Evolutionary conservation across 768 basidiomycete genomes (phyloP), one percentile per base, ranked within the genome.

Genomic region (Sporobolomyces roseus): DNA sequence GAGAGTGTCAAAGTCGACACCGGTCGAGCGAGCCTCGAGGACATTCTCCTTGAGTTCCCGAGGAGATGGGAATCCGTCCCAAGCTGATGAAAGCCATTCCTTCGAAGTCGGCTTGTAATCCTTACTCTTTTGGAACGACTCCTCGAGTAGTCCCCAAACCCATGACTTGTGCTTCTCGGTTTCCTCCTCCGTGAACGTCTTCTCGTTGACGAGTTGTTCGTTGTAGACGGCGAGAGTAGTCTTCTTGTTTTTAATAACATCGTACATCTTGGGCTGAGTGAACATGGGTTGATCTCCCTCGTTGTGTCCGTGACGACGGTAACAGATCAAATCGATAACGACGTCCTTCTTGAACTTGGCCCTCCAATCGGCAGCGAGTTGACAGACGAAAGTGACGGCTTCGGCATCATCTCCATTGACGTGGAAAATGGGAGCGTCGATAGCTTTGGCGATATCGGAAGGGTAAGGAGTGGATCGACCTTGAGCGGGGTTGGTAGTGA

Each of bases 91-190:
- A 43, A 98, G 86, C 96, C 96, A 98, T 77, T 99, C 96, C 77
- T 92, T 91, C 75, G 86, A 85, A 5, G 91, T 89, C 17, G 96
- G 92, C 46, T 93, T 87, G 79, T 99, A 99, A 78, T 97, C 91
- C 81, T 97, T 96, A 17, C 90, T 84, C 13, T 85, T 91, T n/a
- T 84, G 86, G n/a, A 89, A 86, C 12, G 96, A 92, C 80, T 88
- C 93, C 80, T 99, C 96, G 65, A 99, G 83, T 90, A 93, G 94
- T 38, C 92, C 91, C 93, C 92, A 96, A 4, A 99, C 96, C 96
- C 96, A 99, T 75, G 88, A 90, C 83, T 91, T 92, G 83, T 98
- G 96, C 77, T 97, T 93, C 78, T 94, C 93, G 60, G 97, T 91
- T 76, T 98, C 93, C 80, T 88, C 87, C 79, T 91, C 88, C 36